phyloP scores from a whole-genome alignment of 805 yeast genomes.

The Saccharomycopsis guyanensis region DNA sequence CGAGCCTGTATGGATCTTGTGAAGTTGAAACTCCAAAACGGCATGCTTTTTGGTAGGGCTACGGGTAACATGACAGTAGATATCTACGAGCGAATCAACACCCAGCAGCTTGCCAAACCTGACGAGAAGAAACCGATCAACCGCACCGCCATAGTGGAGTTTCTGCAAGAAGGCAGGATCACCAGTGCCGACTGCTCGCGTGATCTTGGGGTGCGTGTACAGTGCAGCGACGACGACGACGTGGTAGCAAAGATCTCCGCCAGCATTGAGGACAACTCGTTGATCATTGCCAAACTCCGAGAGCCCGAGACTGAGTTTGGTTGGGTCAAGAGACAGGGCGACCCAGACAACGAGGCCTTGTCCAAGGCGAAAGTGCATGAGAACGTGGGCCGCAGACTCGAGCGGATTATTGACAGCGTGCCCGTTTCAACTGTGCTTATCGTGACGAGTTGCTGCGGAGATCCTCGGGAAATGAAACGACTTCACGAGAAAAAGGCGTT shows the following conservation, averaged over 20 bases:
- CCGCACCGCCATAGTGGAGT: slow-evolving; percentile 30
- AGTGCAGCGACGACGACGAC: slow-evolving; percentile 55
- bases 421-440: slow-evolving; percentile 57
- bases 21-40: slow-evolving; percentile 60
- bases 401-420: slow-evolving; percentile 39
- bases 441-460: slow-evolving; percentile 57
- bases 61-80: slow-evolving; percentile 31
- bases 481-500: slow-evolving; percentile 38
- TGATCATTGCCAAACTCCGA: slow-evolving; percentile 48
- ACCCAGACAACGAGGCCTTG: slow-evolving; percentile 21
- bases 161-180: slow-evolving; percentile 26
- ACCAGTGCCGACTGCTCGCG: slow-evolving; percentile 21
- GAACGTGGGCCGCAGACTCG: slow-evolving; percentile 38
- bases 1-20: slow-evolving; percentile 70
- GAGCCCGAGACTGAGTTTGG: slow-evolving; percentile 46
- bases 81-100: slow-evolving; percentile 33
- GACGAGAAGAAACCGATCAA: slow-evolving; percentile 2
- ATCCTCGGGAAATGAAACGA: slow-evolving; percentile 40
- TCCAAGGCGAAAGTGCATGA: slow-evolving; percentile 23
- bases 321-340: slow-evolving; percentile 23
- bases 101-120: slow-evolving; percentile 16
- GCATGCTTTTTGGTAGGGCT: slow-evolving; percentile 54
- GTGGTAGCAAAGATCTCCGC: slow-evolving; percentile 36
- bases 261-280: slow-evolving; percentile 34
- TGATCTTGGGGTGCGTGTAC: slow-evolving; percentile 30